A percentile compares a stretch with the other conserved stretches of the same genome.
Conservation (phyloP, 768 basidiomycete species). For the Amanita jacksonii region DNA sequence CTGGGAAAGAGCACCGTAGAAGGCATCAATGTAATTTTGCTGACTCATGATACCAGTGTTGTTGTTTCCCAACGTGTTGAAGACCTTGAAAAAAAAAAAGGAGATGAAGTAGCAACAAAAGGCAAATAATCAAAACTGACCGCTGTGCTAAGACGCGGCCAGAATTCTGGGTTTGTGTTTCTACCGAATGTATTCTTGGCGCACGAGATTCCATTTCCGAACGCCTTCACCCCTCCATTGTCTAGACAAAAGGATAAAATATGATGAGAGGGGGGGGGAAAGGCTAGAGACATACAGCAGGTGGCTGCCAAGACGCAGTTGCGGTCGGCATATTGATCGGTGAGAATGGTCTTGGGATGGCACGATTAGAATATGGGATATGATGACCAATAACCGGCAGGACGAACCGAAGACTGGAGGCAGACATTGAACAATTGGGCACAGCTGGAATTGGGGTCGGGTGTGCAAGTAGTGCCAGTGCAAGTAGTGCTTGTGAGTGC, state of each 20-base stretch:
- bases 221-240: conserved; percentile 6
- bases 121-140: conserved; percentile 1
- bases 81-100: too few relatives aligned
- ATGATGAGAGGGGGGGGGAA: background rate
- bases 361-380: background rate
- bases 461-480: conserved; percentile 3
- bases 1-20: conserved; percentile 9
- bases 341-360: conserved; percentile 8
- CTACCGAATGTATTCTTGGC: conserved; percentile 7
- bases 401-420: conserved; percentile 4
- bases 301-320: conserved; percentile 10
- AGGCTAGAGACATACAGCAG: conserved; percentile 8
- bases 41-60: too few relatives aligned
- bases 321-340: conserved; percentile 7
- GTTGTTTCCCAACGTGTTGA: too few relatives aligned
- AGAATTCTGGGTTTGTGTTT: conserved; percentile 8
- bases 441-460: conserved; percentile 11
- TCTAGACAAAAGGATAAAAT: background rate
- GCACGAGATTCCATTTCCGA: conserved; percentile 10
- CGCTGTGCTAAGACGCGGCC: conserved; percentile 7
- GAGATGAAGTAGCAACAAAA: too few relatives aligned
- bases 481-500: conserved; percentile 9
- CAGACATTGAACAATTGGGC: conserved; percentile 9
- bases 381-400: background rate
- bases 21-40: conserved; percentile 11